These are phyloP conservation scores for Penicillium sp. DNA, from an alignment of 2,329 filamentous ascomycete species.

Conservation along the genomic window DNA sequence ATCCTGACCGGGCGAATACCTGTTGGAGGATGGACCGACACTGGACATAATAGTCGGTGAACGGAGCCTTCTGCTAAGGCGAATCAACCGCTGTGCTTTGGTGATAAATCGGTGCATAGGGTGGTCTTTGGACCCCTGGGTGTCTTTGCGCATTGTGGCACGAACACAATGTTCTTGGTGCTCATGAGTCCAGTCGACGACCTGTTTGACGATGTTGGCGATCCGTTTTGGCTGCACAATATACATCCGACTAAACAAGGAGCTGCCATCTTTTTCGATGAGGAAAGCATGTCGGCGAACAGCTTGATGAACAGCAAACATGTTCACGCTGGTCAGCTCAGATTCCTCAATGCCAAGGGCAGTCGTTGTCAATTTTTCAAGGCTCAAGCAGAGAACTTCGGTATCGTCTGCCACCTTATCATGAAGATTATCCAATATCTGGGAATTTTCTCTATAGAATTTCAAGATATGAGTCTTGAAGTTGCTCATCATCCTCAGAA, in stretches of 20 bases:
- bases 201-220: constrained; percentile 48
- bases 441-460: constrained; percentile 36
- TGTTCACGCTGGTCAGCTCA: constrained; percentile 31
- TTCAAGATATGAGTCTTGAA: constrained; percentile 35
- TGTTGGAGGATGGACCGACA: constrained; percentile 42
- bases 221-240: constrained; percentile 54
- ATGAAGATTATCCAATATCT: constrained; percentile 38
- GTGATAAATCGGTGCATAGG: constrained; percentile 45
- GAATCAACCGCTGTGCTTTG: constrained; percentile 44
- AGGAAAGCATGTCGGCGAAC: constrained; percentile 34
- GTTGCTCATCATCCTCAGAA: constrained; percentile 35
- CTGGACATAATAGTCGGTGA: constrained; percentile 43
- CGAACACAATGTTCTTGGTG: constrained; percentile 39
- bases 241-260: constrained; percentile 40
- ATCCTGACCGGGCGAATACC: constrained; percentile 27
- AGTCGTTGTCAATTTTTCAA: constrained; percentile 40
- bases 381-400: constrained; percentile 32
- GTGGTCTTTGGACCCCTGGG: constrained; percentile 30
- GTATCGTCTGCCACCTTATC: constrained; percentile 39
- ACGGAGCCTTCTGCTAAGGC: constrained; percentile 41
- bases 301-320: constrained; percentile 38
- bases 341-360: constrained; percentile 31
- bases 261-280: constrained; percentile 34
- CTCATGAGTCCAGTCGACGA: constrained; percentile 57
- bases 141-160: constrained; percentile 27